A percentile compares a stretch with the other conserved stretches of the same genome.
phyloP scores from a whole-genome alignment of 176 grass and related monocot genomes.

The Carex littledalei region DNA sequence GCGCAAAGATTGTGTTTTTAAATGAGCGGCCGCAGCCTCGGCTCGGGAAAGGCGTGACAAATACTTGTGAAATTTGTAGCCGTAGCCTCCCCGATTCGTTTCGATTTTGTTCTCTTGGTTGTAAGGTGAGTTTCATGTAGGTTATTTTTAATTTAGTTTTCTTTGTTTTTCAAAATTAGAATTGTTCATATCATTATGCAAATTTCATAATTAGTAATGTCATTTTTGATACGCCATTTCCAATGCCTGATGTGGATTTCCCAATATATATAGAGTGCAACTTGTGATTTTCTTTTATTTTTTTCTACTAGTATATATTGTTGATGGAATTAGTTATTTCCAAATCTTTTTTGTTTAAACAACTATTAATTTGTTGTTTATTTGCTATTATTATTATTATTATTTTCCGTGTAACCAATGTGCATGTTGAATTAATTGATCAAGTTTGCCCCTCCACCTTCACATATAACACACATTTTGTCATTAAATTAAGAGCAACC shows the following conservation, averaged over 20 bases:
- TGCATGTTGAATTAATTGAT: not conserved
- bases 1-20: slow-evolving; percentile 47
- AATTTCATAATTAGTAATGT: not conserved
- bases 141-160: not conserved
- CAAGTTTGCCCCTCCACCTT: not conserved
- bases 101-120: slow-evolving; percentile 47
- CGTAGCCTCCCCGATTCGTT: slow-evolving; percentile 41
- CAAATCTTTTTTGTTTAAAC: not conserved
- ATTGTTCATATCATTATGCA: not conserved
- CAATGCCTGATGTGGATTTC: not conserved
- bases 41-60: slow-evolving; percentile 39
- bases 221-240: not conserved
- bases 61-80: slow-evolving; percentile 42
- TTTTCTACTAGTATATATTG: not conserved
- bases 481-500: not conserved
- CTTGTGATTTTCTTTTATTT: not conserved
- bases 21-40: slow-evolving; percentile 44
- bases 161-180: not conserved
- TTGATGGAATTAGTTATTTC: not conserved
- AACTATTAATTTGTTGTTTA: not conserved
- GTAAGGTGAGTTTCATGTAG: slow-evolving; percentile 30
- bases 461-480: not conserved
- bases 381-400: not conserved
- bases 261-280: not conserved
- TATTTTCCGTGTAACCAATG: not conserved